Evolutionary conservation across 257 asterid genomes (phyloP).

Genomic region (Solanum sitiens): DNA sequence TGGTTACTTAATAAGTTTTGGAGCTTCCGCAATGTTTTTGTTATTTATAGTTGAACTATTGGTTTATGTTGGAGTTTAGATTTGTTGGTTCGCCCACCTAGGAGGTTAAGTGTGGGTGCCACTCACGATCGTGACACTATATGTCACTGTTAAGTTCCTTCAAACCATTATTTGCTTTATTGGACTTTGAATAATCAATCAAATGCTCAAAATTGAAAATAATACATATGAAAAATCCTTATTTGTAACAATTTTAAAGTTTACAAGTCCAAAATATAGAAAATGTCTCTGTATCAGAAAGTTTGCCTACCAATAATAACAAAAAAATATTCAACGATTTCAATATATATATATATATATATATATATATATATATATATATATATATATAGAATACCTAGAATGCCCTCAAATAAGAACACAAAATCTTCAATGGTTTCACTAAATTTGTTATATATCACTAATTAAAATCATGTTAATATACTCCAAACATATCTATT

Average conservation of each 20-base stretch:
- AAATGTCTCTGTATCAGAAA: neutral
- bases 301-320: neutral
- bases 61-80: too few relatives aligned
- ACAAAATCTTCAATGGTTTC: neutral
- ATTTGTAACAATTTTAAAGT: neutral
- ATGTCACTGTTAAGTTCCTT: neutral
- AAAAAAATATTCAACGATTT: too few relatives aligned
- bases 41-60: too few relatives aligned
- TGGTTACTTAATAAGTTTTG: too few relatives aligned
- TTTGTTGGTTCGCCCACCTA: too few relatives aligned
- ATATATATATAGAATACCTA: neutral
- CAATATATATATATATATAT: too few relatives aligned
- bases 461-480: neutral
- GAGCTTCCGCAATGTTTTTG: too few relatives aligned
- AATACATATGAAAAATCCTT: neutral
- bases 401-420: too few relatives aligned
- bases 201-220: neutral
- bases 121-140: too few relatives aligned
- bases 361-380: too few relatives aligned
- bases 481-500: too few relatives aligned
- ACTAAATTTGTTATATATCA: neutral
- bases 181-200: neutral
- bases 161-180: neutral
- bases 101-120: too few relatives aligned
- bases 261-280: neutral